Evolutionary conservation across 345 rosid genomes (phyloP).

Genomic region (Streptanthus diversifolius): DNA sequence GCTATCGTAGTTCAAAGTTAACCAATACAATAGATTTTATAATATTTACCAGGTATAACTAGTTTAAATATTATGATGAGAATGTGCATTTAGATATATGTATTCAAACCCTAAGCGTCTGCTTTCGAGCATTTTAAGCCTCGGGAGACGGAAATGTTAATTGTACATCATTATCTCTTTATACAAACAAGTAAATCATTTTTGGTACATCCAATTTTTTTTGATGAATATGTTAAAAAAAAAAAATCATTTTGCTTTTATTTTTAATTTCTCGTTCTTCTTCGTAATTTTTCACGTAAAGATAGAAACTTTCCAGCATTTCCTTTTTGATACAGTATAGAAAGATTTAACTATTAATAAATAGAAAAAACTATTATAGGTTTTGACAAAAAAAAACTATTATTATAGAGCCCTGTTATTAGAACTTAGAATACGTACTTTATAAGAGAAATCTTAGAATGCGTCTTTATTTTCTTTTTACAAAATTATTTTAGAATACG

Average conservation of each 20-base stretch:
- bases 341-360: no score
- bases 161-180: not conserved
- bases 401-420: not conserved
- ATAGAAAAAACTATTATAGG: no score
- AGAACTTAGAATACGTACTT: not conserved
- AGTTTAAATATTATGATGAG: not conserved
- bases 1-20: not conserved
- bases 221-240: no score
- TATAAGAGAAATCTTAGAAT: not conserved
- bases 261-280: no score
- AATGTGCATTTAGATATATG: not conserved
- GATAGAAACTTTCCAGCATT: no score
- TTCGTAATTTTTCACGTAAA: not conserved
- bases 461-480: not conserved
- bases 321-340: no score
- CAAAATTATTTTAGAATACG: not conserved
- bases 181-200: not conserved
- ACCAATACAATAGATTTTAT: not conserved
- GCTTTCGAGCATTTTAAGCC: not conserved
- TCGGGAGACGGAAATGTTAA: not conserved
- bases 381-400: no score
- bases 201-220: no score
- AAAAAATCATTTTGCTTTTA: no score
- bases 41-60: not conserved
- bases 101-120: conserved; percentile 1